A percentile compares a stretch with the other conserved stretches of the same genome.
These are phyloP conservation scores for Carallia pectinifolia DNA, from an alignment of 345 rosid genomes.

Conservation along the genomic window DNA sequence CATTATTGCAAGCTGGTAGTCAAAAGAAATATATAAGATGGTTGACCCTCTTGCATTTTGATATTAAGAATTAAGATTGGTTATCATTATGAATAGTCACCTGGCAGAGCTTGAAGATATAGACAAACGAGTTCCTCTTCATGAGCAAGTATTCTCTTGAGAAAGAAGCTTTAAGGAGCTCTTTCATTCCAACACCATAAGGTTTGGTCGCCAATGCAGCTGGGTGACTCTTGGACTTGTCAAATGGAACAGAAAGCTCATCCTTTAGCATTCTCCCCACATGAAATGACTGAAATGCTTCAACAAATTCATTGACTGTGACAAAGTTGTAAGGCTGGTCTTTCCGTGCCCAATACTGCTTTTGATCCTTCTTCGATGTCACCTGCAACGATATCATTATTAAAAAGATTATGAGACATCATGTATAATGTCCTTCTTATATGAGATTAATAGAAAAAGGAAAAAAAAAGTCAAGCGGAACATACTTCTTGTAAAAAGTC, in stretches of 20 bases:
- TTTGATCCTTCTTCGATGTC: conserved; percentile 72
- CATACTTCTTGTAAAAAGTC: conserved; percentile 78
- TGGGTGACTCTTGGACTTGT: conserved; percentile 45
- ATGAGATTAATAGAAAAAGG: background rate
- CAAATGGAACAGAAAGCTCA: conserved; percentile 51
- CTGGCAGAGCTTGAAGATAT: conserved; percentile 53
- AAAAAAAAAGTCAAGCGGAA: background rate
- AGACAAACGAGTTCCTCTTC: conserved; percentile 59
- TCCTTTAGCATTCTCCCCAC: conserved; percentile 35
- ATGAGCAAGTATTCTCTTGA: conserved; percentile 54
- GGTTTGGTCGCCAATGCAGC: conserved; percentile 51
- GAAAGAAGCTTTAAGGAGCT: conserved; percentile 49
- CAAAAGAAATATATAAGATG: background rate
- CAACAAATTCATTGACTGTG: conserved; percentile 43
- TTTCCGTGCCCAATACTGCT: conserved; percentile 56
- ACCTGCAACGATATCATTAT: conserved; percentile 38
- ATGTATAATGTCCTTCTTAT: background rate
- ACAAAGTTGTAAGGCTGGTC: conserved; percentile 53
- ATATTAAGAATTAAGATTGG: no score
- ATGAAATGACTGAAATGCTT: conserved; percentile 49
- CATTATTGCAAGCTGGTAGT: conserved; percentile 35
- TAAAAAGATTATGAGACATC: background rate
- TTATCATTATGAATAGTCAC: conserved; percentile 22
- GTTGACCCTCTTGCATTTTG: no score
- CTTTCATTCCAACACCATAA: conserved; percentile 48